These are phyloP conservation scores for Globisporangium nagaii DNA, from an alignment of 352 stramenopile genomes.

Conservation along the genomic window DNA sequence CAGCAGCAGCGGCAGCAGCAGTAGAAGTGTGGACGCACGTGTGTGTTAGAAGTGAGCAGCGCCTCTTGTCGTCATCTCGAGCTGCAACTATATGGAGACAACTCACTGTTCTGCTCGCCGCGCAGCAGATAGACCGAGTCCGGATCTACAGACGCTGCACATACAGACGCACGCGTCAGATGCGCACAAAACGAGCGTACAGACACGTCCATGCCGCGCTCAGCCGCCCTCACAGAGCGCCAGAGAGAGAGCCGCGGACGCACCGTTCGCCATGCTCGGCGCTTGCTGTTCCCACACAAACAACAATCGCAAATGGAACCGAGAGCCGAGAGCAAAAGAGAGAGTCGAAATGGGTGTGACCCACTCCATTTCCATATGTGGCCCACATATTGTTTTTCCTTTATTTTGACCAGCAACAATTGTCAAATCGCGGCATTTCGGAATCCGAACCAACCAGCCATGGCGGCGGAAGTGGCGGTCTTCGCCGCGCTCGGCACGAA, in stretches of 20 bases:
- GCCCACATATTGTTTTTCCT: no score
- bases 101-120: constrained; percentile 51
- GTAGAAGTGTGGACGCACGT: not conserved
- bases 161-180: not conserved
- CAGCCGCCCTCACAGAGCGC: not conserved
- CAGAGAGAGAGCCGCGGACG: not conserved
- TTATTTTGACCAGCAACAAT: no score
- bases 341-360: no score
- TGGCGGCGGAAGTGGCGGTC: constrained; percentile 5
- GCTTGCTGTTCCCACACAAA: not conserved
- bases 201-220: not conserved
- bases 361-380: no score
- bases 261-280: constrained; percentile 8
- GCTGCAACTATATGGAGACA: no score
- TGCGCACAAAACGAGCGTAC: not conserved
- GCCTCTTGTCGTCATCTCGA: not conserved
- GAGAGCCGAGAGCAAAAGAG: no score
- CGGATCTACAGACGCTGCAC: constrained; percentile 24
- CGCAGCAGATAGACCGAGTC: constrained; percentile 58
- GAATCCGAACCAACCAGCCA: not conserved
- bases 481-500: constrained; percentile 75
- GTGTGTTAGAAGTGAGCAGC: not conserved
- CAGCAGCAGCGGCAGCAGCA: not conserved
- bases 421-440: no score
- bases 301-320: no score